A percentile compares a stretch with the other conserved stretches of the same genome.
phyloP scores from a whole-genome alignment of 2,329 filamentous ascomycete species.

The Dichotomopilus funicola region DNA sequence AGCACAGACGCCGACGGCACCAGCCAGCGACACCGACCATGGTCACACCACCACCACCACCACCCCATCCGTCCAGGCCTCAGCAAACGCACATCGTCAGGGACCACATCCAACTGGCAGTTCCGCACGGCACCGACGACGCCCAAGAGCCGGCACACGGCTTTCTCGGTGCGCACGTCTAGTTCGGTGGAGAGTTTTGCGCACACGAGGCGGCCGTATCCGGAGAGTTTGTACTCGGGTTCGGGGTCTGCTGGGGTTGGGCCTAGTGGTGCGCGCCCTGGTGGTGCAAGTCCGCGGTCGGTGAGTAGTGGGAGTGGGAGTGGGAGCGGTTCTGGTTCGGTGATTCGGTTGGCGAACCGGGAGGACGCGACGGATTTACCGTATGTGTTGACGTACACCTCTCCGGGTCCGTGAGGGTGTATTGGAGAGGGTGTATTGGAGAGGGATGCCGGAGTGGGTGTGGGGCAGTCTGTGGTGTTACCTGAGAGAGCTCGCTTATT shows the following conservation, averaged over 20 bases:
- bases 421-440: too few species aligned
- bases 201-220: conserved; percentile 37
- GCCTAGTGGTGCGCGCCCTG: too few species aligned
- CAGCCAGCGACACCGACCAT: conserved; percentile 23
- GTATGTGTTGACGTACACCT: conserved; percentile 20
- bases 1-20: conserved; percentile 5
- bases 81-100: conserved; percentile 35
- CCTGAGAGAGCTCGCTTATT: too few species aligned
- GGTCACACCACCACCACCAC: conserved; percentile 25
- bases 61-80: conserved; percentile 22
- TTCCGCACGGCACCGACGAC: conserved; percentile 51
- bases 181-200: conserved; percentile 33
- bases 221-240: conserved; percentile 33
- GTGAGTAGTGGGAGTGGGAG: too few species aligned
- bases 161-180: conserved; percentile 29
- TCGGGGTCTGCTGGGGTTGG: conserved; percentile 26
- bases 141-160: conserved; percentile 38
- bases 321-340: too few species aligned
- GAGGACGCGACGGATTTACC: conserved; percentile 21
- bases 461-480: too few species aligned
- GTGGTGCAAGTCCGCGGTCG: too few species aligned
- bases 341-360: conserved; percentile 19
- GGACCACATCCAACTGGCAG: conserved; percentile 33
- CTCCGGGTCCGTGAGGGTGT: conserved; percentile 1
- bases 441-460: too few species aligned